Evolutionary conservation across 2,329 filamentous ascomycete species (phyloP).

Genomic region (Colletotrichum gigasporum): DNA sequence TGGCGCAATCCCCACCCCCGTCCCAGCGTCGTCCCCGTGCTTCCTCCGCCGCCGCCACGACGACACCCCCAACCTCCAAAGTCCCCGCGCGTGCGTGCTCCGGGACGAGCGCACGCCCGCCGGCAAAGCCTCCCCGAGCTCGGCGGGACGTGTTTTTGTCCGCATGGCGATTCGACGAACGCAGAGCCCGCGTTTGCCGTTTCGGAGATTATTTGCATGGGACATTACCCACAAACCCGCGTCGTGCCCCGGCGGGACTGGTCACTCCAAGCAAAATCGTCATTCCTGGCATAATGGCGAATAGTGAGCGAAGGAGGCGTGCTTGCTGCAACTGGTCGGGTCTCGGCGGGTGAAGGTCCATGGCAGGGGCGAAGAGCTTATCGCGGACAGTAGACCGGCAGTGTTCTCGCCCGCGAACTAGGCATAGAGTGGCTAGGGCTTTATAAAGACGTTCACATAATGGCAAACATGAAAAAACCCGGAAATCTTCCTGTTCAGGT

Average conservation of each 20-base stretch:
- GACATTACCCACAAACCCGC: constrained; percentile 10
- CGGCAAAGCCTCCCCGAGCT: constrained; percentile 8
- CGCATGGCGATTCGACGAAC: not conserved
- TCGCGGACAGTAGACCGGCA: not conserved
- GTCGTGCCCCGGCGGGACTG: constrained; percentile 2
- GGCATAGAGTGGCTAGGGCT: not conserved
- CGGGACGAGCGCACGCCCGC: not conserved
- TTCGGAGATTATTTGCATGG: constrained; percentile 13
- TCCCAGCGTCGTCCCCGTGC: not conserved
- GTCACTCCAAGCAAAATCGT: constrained; percentile 2
- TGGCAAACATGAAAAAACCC: not conserved
- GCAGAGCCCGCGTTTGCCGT: not conserved
- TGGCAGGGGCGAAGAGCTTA: not conserved
- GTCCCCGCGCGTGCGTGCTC: not conserved
- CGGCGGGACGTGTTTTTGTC: not conserved
- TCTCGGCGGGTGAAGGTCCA: not conserved
- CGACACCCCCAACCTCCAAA: not conserved
- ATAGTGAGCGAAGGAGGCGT: constrained; percentile 8
- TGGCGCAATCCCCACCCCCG: constrained; percentile 29
- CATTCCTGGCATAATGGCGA: constrained; percentile 30
- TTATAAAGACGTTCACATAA: not conserved
- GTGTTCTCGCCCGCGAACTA: not conserved
- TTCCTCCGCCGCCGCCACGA: not conserved
- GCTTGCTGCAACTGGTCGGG: not conserved
- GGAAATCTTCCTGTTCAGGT: not conserved